Evolutionary conservation across 192 early-diverging fungal genomes (phyloP), one percentile per base, ranked within the genome.

Genomic region (Mortierella claussenii): DNA sequence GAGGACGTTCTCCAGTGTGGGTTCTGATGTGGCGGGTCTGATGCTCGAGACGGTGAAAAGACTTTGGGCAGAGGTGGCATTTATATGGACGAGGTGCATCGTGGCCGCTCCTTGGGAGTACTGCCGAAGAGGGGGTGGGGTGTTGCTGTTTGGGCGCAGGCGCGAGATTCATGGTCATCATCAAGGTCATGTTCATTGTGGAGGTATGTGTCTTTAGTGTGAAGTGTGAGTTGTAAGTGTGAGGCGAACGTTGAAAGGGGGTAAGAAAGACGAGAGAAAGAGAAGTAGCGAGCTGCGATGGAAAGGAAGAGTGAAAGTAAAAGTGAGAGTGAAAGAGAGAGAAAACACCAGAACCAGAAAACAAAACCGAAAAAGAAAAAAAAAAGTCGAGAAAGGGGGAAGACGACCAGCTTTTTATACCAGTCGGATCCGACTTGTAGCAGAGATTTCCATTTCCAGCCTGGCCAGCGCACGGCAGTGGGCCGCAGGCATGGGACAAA

Each of bases 1-100:
- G 95, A 40, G 96, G 96, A 67, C 91, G 94, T 60, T 89, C 89
- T 33, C 93, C 93, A 2, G 94, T 95, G 71, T 97, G 96, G 17
- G 93, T 93, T 43, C 94, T 87, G 60, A 91, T 87, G 67, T 97
- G 94, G 50, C 94, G 93, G 32, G 88, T 89, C 65, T 96, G 87
- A 65, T 96, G 94, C 69, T 96, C 93, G 18, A 90, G 81, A 23
- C 95, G 89, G 65, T 90, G 88, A 80, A 96, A 96, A 32, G 85
- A 79, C 32, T 88, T 87, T 31, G 81, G 82, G 57, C 91, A 94
- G 80, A 85, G 85, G 47, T 87, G 83, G 66, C 82, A 86, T 67
- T 85, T 81, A 69, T 85, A 87, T 27, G 89, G 88, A 45, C 90
- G 86, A 55, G 81, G 28, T 28, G 65, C 61, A 79, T 85, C 60